phyloP scores from a whole-genome alignment of 306 rosid species.

The Biancaea sappan region DNA sequence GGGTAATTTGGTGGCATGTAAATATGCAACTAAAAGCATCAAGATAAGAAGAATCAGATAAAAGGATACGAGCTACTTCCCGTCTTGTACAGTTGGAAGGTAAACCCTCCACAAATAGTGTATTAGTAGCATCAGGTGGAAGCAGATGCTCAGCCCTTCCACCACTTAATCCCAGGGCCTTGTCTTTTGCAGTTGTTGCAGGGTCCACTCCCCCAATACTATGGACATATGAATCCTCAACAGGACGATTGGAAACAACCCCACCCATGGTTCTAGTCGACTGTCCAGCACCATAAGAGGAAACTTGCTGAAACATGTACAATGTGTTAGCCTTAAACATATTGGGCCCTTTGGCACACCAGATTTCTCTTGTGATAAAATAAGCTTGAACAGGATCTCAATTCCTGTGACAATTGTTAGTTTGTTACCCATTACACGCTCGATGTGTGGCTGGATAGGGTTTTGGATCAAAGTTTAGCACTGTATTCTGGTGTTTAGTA shows the following conservation, averaged over 20 bases:
- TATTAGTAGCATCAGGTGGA: constrained; percentile 93
- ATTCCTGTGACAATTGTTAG: constrained; percentile 11
- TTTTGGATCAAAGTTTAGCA: constrained; percentile 3
- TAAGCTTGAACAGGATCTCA: constrained; percentile 14
- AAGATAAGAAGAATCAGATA: neutral
- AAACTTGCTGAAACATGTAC: constrained; percentile 63
- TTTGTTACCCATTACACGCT: constrained; percentile 9
- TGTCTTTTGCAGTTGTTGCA: constrained; percentile 62
- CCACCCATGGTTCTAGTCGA: constrained; percentile 69
- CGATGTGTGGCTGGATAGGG: neutral
- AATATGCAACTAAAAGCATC: constrained; percentile 32
- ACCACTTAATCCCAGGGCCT: constrained; percentile 59
- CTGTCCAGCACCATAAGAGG: constrained; percentile 77
- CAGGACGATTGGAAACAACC: constrained; percentile 57
- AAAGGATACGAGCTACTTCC: constrained; percentile 99
- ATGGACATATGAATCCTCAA: constrained; percentile 65
- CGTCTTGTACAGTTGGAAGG: constrained; percentile 88
- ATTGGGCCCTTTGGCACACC: constrained; percentile 10
- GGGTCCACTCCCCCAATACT: constrained; percentile 67
- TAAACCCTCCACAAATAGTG: constrained; percentile 93
- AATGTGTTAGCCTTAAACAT: constrained; percentile 37
- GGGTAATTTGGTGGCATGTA: neutral
- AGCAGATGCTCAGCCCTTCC: constrained; percentile 79
- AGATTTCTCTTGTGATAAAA: neutral
- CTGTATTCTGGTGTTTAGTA: constrained; percentile 5